A percentile compares a stretch with the other conserved stretches of the same genome.
These are phyloP conservation scores for Leishmania mexicana DNA, from an alignment of 208 protist species.

Conservation along the genomic window DNA sequence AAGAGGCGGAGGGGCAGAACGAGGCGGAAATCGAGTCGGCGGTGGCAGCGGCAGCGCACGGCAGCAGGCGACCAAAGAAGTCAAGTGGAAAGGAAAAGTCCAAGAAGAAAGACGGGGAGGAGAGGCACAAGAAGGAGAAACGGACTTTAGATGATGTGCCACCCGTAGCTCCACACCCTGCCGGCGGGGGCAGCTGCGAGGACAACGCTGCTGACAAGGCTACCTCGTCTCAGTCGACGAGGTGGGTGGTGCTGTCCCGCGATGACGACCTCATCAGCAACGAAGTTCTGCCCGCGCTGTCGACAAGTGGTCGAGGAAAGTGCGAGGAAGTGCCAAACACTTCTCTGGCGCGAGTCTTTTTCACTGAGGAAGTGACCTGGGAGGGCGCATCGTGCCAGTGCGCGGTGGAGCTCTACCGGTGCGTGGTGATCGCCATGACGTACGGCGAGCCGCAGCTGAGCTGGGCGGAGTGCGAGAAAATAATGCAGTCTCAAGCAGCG, in stretches of 20 bases:
- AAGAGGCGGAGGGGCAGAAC: constrained; percentile 41
- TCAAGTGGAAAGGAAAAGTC: constrained; percentile 10
- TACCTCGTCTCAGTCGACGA: background rate
- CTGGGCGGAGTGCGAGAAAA: constrained; percentile 22
- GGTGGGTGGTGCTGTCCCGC: constrained; percentile 27
- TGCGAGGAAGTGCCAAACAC: constrained; percentile 55
- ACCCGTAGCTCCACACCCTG: background rate
- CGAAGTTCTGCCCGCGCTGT: constrained; percentile 13
- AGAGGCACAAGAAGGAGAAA: background rate
- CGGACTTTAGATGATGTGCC: constrained; percentile 3
- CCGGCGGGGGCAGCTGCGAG: background rate
- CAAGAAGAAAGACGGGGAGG: constrained; percentile 25
- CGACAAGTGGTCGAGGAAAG: constrained; percentile 21
- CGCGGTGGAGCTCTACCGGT: constrained; percentile 69
- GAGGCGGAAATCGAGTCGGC: constrained; percentile 37
- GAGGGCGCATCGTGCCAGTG: constrained; percentile 55
- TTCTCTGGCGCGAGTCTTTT: constrained; percentile 42
- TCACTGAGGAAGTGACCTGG: constrained; percentile 34
- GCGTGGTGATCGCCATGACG: constrained; percentile 53
- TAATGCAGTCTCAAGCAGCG: background rate
- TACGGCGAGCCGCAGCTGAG: constrained; percentile 23
- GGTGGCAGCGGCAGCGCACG: constrained; percentile 9
- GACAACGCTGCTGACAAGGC: background rate
- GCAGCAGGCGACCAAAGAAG: constrained; percentile 12
- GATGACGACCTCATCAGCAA: constrained; percentile 9